phyloP scores from a whole-genome alignment of 495 filamentous ascomycete genomes.

The Aspergillus homomorphus region DNA sequence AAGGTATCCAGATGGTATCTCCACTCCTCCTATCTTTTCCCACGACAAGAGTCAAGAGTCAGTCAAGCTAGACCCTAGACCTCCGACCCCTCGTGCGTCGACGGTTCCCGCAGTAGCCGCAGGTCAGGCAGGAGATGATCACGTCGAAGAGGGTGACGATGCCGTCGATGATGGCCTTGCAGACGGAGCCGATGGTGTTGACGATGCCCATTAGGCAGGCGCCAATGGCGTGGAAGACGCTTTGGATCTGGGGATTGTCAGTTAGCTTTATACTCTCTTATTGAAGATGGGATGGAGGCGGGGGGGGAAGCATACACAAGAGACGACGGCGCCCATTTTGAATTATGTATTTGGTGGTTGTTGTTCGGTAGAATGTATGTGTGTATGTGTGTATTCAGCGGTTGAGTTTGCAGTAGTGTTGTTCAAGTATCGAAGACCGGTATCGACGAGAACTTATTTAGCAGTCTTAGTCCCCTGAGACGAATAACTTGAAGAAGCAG shows the following conservation, averaged over 20 bases:
- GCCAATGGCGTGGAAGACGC: conserved; percentile 81
- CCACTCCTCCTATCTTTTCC: no score
- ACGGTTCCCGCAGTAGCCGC: conserved; percentile 54
- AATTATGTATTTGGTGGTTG: conserved; percentile 14
- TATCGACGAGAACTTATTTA: neutral
- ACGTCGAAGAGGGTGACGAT: conserved; percentile 77
- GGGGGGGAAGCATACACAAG: conserved; percentile 67
- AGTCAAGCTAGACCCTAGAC: conserved; percentile 21
- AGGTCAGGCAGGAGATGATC: conserved; percentile 84
- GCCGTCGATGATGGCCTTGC: conserved; percentile 77
- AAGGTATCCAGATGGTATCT: no score
- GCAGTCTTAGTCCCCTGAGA: neutral
- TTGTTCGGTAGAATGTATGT: conserved; percentile 7
- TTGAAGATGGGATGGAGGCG: neutral
- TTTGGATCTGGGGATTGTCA: conserved; percentile 59
- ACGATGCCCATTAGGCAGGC: conserved; percentile 79
- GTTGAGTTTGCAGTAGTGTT: neutral
- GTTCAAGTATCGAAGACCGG: neutral
- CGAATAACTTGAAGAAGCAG: conserved; percentile 1
- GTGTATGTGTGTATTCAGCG: no score
- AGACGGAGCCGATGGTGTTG: conserved; percentile 71
- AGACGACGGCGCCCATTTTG: conserved; percentile 93
- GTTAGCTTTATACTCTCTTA: conserved; percentile 17
- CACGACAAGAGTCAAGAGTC: no score
- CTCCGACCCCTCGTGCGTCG: conserved; percentile 32